Conservation (phyloP, 495 filamentous ascomycete genomes). For the Sabuloglossum arenarium region DNA sequence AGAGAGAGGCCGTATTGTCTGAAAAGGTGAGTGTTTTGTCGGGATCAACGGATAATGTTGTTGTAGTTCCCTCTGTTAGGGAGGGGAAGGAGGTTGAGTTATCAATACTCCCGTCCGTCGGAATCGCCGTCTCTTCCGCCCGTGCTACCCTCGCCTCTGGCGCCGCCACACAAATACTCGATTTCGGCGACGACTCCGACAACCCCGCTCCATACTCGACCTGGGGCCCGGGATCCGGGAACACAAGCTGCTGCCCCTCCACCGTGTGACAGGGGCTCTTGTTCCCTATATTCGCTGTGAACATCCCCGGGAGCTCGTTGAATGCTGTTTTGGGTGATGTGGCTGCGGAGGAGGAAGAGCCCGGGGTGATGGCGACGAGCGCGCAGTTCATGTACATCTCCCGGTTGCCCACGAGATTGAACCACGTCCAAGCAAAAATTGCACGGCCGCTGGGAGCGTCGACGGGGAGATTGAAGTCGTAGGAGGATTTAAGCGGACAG, state of each 20-base stretch:
- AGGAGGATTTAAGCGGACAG: conserved; percentile 36
- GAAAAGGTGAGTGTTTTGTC: no score
- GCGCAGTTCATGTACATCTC: conserved; percentile 97
- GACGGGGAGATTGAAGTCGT: not conserved
- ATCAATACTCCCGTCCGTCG: no score
- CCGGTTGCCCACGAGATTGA: conserved; percentile 72
- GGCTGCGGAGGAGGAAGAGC: not conserved
- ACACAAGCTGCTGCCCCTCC: conserved; percentile 23
- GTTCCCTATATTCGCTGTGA: conserved; percentile 53
- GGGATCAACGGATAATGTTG: no score
- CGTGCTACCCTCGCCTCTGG: no score
- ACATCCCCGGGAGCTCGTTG: conserved; percentile 55
- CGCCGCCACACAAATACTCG: no score
- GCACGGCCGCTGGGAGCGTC: not conserved
- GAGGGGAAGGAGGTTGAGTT: no score
- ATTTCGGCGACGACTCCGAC: no score
- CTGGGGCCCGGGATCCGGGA: conserved; percentile 33
- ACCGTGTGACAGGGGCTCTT: conserved; percentile 32
- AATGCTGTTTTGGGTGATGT: conserved; percentile 12
- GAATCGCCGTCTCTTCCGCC: no score
- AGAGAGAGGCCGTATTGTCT: no score
- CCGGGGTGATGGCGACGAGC: conserved; percentile 35
- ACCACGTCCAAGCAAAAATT: conserved; percentile 35
- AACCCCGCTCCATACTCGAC: conserved; percentile 23
- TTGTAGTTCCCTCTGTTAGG: no score